phyloP scores from a whole-genome alignment of 208 protist species.

The Leishmania gerbilli region DNA sequence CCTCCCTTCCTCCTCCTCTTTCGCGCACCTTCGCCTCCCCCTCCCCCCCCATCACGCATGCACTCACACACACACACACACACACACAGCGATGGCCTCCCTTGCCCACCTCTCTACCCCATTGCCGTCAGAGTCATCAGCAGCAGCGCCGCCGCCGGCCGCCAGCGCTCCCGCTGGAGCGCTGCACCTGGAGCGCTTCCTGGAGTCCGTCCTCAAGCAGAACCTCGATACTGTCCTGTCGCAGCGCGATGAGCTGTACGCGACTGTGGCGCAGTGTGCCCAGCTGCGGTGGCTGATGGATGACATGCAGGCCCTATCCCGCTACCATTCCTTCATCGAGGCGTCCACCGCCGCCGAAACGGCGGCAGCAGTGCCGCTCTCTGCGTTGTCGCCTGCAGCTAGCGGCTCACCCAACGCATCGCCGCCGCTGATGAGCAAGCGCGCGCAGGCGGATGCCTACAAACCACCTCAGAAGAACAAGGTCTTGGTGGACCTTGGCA shows the following conservation, averaged over 20 bases:
- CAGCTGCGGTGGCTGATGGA: conserved; percentile 68
- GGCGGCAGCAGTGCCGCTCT: not conserved
- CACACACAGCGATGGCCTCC: conserved; percentile 1
- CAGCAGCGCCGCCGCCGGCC: not conserved
- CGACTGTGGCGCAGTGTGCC: conserved; percentile 60
- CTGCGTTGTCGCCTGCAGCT: not conserved
- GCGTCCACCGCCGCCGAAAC: conserved; percentile 19
- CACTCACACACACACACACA: not conserved
- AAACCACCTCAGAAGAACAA: conserved; percentile 40
- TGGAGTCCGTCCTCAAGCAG: conserved; percentile 59
- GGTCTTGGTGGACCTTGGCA: conserved; percentile 79
- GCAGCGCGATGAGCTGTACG: conserved; percentile 55
- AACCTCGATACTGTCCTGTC: conserved; percentile 49
- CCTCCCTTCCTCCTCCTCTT: not conserved
- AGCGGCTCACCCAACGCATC: not conserved
- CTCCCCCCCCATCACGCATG: not conserved
- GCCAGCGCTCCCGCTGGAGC: conserved; percentile 32
- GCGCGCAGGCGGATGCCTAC: conserved; percentile 23
- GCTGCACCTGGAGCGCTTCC: conserved; percentile 68
- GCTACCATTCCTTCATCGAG: conserved; percentile 41
- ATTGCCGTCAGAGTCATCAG: not conserved
- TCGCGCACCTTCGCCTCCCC: not conserved
- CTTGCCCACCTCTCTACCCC: not conserved
- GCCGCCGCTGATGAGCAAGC: conserved; percentile 16
- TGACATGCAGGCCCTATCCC: conserved; percentile 68